A percentile compares a stretch with the other conserved stretches of the same genome.
Evolutionary conservation across 2,329 filamentous ascomycete genomes (phyloP).

Genomic region (Thelonectria discophora): DNA sequence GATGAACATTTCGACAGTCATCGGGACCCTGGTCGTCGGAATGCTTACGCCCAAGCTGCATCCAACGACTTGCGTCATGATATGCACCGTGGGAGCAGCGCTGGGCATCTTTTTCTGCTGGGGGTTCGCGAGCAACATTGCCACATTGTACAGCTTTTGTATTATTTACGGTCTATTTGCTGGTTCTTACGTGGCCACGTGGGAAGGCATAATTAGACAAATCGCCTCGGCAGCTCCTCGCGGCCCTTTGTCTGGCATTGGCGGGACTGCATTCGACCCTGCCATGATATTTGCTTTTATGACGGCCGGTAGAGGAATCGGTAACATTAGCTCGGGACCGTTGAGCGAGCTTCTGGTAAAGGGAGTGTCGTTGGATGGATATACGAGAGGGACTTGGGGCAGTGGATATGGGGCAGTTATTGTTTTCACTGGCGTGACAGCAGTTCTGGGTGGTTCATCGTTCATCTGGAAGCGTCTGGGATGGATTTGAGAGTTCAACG

Average conservation of each 20-base stretch:
- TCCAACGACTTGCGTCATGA: constrained; percentile 58
- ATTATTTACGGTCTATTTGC: constrained; percentile 71
- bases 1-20: constrained; percentile 63
- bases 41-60: constrained; percentile 59
- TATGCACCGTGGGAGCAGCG: constrained; percentile 63
- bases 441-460: constrained; percentile 29
- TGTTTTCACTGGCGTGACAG: constrained; percentile 59
- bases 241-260: background rate
- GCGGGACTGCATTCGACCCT: constrained; percentile 45
- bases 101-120: constrained; percentile 65
- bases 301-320: constrained; percentile 64
- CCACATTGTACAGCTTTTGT: constrained; percentile 66
- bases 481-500: constrained; percentile 51
- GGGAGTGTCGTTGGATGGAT: constrained; percentile 52
- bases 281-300: constrained; percentile 64
- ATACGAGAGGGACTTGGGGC: constrained; percentile 55
- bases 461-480: constrained; percentile 31
- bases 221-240: constrained; percentile 36
- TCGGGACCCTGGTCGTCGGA: constrained; percentile 56
- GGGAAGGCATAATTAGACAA: constrained; percentile 61
- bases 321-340: constrained; percentile 64
- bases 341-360: constrained; percentile 60
- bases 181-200: constrained; percentile 66
- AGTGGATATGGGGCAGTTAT: constrained; percentile 63
- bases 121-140: constrained; percentile 61